Base-by-base conservation (phyloP, 345 rosid species). In the Hirschfeldia incana region DNA sequence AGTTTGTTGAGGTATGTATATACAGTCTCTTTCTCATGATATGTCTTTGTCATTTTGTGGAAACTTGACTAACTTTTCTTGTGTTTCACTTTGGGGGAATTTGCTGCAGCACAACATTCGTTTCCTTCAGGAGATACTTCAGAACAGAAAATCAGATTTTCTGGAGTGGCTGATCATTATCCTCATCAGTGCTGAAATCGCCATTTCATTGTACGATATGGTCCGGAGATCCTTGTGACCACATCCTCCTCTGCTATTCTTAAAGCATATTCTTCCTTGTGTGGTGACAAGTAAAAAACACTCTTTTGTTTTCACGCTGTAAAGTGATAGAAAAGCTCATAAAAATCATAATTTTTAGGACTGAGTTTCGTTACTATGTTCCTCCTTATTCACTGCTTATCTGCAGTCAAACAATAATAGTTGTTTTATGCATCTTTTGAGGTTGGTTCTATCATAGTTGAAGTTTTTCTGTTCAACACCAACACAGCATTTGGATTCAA, bases 81-180 rank as follows among this genome's bases (percentile, higher is more conserved):
- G 37, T 62, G 68, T 5, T 11, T 28, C 6, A 10, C 1, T 11
- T 61, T 27, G 15, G 17, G 1, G 55, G 55, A 17, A 15, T 51
- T 80, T 78, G 88, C 91, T 78, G 89, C 92, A 95, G 99, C 99
- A 93, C 82, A 95, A 91, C 78, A 88, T 91, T 76, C 92, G 96
- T 1, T 91, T 95, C 74, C 96, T 95, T 58, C 99, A 93, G 77
- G 98, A 93, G 76, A 95, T 93, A 79, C 94, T 95, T 76, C 98
- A 95, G 67, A 95, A 95, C 64, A 86, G 98, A 86, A 93, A 93
- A 82, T 93, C 99, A 7, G 94, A 89, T 89, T 90, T 93, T 74
- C 77, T 95, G 68, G 99, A 95, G 78, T 95, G 97, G 98, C 93
- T 95, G 76, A 91, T 95, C 85, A 93, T 95, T 28, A 74, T 93